phyloP scores from a whole-genome alignment of 2,329 filamentous ascomycete species.

The Penicillium sp. region DNA sequence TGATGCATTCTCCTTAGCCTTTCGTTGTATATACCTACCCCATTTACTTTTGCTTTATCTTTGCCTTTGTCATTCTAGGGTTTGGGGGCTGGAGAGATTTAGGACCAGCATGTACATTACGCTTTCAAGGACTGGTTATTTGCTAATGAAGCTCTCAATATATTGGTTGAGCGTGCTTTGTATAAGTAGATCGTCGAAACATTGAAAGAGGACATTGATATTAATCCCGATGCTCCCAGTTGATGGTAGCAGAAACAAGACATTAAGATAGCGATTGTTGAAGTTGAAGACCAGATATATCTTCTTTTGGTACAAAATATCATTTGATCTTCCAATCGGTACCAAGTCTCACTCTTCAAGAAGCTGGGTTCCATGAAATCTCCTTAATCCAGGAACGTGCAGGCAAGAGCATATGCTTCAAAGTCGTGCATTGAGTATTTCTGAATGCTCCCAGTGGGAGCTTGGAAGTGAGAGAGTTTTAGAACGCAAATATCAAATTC shows the following conservation, averaged over 20 bases:
- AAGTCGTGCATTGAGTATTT: too few relatives aligned
- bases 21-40: conserved; percentile 11
- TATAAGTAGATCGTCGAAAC: not conserved
- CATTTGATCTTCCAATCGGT: too few relatives aligned
- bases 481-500: not conserved
- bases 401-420: too few relatives aligned
- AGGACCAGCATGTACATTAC: conserved; percentile 14
- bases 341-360: too few relatives aligned
- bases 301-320: too few relatives aligned
- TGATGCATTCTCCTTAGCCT: conserved; percentile 5
- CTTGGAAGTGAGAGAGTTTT: too few relatives aligned
- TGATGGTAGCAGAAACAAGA: too few relatives aligned
- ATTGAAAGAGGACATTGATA: too few relatives aligned
- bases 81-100: not conserved
- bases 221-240: too few relatives aligned
- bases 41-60: not conserved
- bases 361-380: too few relatives aligned
- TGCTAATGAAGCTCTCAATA: conserved; percentile 3
- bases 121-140: conserved; percentile 1
- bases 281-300: not conserved
- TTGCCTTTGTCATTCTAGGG: not conserved
- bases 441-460: too few relatives aligned
- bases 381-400: too few relatives aligned
- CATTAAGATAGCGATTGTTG: not conserved
- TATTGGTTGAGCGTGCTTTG: not conserved